A percentile compares a stretch with the other conserved stretches of the same genome.
phyloP scores from a whole-genome alignment of 1,284 basidiomycete species.

The Pseudomicrostroma phylloplanum region DNA sequence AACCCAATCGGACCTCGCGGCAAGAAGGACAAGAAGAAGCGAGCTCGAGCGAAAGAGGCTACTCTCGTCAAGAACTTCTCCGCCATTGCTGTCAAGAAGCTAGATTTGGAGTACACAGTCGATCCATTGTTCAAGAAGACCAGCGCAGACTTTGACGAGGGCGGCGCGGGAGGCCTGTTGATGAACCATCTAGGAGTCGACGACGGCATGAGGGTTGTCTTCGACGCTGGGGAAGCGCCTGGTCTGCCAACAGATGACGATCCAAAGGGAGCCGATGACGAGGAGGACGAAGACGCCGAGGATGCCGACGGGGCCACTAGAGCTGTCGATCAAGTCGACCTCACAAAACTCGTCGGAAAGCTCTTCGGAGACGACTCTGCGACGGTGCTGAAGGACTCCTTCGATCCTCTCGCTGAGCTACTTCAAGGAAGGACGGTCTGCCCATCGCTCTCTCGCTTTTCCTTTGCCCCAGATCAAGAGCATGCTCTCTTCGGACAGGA shows the following conservation, averaged over 20 bases:
- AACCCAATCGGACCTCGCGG: constrained; percentile 58
- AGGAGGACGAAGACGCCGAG: constrained; percentile 20
- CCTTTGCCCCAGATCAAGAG: constrained; percentile 9
- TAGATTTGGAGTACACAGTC: constrained; percentile 71
- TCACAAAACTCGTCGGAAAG: constrained; percentile 11
- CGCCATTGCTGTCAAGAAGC: constrained; percentile 76
- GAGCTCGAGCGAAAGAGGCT: constrained; percentile 37
- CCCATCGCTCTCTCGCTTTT: constrained; percentile 12
- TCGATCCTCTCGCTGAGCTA: constrained; percentile 2
- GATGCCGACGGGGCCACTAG: constrained; percentile 15
- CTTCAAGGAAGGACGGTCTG: constrained; percentile 8
- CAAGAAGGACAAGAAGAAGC: constrained; percentile 58
- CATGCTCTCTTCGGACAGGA: constrained; percentile 12
- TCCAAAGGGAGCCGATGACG: neutral
- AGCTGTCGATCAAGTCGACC: constrained; percentile 14
- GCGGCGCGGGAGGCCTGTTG: constrained; percentile 74
- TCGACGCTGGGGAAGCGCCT: constrained; percentile 86
- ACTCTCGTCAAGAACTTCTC: constrained; percentile 52
- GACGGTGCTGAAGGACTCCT: neutral
- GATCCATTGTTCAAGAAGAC: constrained; percentile 98
- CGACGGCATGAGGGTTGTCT: constrained; percentile 79
- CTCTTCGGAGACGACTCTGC: constrained; percentile 5
- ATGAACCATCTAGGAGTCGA: constrained; percentile 62
- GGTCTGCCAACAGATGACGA: constrained; percentile 60
- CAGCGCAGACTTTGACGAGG: constrained; percentile 96